Base-by-base conservation (phyloP, 192 early-diverging fungal genomes). In the Coemansia sp. region DNA sequence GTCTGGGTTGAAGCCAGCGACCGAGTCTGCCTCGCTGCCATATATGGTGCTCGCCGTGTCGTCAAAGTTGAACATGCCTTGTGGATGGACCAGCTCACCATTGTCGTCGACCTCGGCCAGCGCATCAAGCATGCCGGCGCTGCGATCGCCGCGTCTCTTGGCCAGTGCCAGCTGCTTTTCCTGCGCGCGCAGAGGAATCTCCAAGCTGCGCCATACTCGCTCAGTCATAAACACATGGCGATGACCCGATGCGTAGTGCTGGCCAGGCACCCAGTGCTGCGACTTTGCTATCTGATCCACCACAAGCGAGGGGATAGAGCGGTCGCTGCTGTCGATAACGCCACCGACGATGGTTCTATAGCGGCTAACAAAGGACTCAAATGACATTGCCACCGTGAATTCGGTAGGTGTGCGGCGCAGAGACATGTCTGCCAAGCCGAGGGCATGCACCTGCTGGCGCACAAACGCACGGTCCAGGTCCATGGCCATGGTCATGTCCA, bases 351-450 rank as follows among this genome's bases (percentile, higher is more conserved):
- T n/a, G n/a, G n/a, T n/a, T n/a, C n/a, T n/a, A 56, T 90, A 95
- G n/a, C 88, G 81, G 14, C 61, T 51, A 9, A 88, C 57, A 49
- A 95, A 93, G 17, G 88, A 81, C 7, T 80, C 79, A 60, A 88
- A 89, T 0, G 76, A 50, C 55, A 90, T 83, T 18, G 64, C 67
- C 8, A 84, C 77, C 3, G 85, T 87, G 68, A 84, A 95, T 53
- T 91, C 90, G 23, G 59, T 67, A 10, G 76, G 64, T 5, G 80
- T 76, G n/a, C 80, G 72, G n/a, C 85, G 80, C 33, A 73, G 64
- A 8, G 83, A 78, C 38, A 94, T 74, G 46, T 91, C 84, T 14
- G 80, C 78, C n/a, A 95, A 63, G 4, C 82, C 80, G 41, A 87
- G 73, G 10, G 80, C 77, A 6, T 80, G 65, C 5, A 95, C 62